These are phyloP conservation scores for Marasmius sp. DNA, from an alignment of 1,284 basidiomycete genomes.

Conservation along the genomic window DNA sequence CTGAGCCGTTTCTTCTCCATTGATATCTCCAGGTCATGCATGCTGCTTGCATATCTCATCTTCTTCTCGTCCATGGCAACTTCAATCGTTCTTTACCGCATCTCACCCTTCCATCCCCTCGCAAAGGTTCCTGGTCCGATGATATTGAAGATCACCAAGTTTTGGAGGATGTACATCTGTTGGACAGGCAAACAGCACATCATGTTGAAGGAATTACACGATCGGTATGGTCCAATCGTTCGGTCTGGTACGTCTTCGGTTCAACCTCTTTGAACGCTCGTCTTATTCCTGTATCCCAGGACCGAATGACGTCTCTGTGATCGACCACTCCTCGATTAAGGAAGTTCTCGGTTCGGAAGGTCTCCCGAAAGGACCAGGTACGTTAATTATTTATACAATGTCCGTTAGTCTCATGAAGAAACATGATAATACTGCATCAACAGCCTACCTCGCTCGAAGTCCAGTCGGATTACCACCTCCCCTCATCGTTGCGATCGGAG, in stretches of 20 bases:
- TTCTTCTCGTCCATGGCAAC: slow-evolving; percentile 26
- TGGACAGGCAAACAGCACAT: slow-evolving; percentile 35
- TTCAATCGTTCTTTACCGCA: slow-evolving; percentile 40
- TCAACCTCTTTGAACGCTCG: not conserved
- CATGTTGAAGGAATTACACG: slow-evolving; percentile 34
- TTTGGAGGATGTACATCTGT: slow-evolving; percentile 30
- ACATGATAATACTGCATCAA: too few relatives aligned
- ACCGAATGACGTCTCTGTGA: slow-evolving; percentile 54
- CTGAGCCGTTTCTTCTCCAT: not conserved
- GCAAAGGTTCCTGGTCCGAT: slow-evolving; percentile 44
- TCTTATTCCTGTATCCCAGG: slow-evolving; percentile 29
- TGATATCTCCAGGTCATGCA: not conserved
- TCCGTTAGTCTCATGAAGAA: too few relatives aligned
- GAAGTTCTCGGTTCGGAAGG: too few relatives aligned
- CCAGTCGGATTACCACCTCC: too few relatives aligned
- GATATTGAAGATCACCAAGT: slow-evolving; percentile 36
- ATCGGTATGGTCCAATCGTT: slow-evolving; percentile 43
- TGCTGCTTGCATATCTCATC: not conserved
- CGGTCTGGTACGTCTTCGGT: slow-evolving; percentile 34
- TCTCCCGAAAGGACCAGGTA: too few relatives aligned
- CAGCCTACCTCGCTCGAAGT: too few relatives aligned
- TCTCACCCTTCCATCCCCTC: slow-evolving; percentile 50
- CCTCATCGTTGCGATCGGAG: too few relatives aligned
- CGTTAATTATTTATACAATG: too few relatives aligned
- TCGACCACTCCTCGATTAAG: too few relatives aligned